A percentile compares a stretch with the other conserved stretches of the same genome.
Conservation (phyloP, 2,329 filamentous ascomycete species). For the Fusarium liriodendri region DNA sequence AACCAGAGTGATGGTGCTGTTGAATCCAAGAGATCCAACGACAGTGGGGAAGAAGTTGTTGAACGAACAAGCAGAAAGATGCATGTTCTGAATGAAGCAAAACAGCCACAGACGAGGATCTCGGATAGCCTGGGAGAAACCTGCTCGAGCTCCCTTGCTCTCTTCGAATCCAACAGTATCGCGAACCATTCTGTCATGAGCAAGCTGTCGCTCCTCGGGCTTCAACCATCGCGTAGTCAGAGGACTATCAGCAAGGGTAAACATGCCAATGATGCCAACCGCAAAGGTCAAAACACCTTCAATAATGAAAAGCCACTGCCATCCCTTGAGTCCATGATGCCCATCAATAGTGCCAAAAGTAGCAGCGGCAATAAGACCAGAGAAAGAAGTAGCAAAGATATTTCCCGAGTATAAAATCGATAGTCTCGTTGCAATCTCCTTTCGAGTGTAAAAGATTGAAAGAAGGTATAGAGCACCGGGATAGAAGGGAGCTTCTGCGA, state of each 20-base stretch:
- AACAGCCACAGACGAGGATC: constrained; percentile 46
- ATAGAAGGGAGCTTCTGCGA: constrained; percentile 54
- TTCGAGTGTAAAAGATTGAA: constrained; percentile 64
- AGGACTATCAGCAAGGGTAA: constrained; percentile 52
- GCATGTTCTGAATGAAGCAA: constrained; percentile 45
- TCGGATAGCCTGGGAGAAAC: constrained; percentile 38
- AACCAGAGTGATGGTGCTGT: constrained; percentile 59
- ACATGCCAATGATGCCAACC: constrained; percentile 46
- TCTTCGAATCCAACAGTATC: constrained; percentile 46
- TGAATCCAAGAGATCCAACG: constrained; percentile 57
- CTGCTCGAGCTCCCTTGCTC: constrained; percentile 51
- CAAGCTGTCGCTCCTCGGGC: constrained; percentile 53
- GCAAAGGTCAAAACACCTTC: constrained; percentile 45
- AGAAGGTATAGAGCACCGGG: constrained; percentile 53
- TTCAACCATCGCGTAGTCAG: constrained; percentile 51
- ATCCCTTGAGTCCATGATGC: constrained; percentile 40
- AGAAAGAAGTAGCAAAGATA: constrained; percentile 52
- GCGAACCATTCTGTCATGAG: constrained; percentile 52
- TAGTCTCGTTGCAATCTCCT: constrained; percentile 55
- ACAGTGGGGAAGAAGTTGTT: constrained; percentile 54
- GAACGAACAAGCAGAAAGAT: constrained; percentile 41
- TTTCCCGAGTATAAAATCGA: constrained; percentile 57
- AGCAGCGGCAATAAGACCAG: constrained; percentile 57
- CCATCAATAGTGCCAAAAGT: constrained; percentile 51
- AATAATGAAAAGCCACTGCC: constrained; percentile 50